Base-by-base conservation (phyloP, 2,329 filamentous ascomycete species). In the Alternaria sp. region DNA sequence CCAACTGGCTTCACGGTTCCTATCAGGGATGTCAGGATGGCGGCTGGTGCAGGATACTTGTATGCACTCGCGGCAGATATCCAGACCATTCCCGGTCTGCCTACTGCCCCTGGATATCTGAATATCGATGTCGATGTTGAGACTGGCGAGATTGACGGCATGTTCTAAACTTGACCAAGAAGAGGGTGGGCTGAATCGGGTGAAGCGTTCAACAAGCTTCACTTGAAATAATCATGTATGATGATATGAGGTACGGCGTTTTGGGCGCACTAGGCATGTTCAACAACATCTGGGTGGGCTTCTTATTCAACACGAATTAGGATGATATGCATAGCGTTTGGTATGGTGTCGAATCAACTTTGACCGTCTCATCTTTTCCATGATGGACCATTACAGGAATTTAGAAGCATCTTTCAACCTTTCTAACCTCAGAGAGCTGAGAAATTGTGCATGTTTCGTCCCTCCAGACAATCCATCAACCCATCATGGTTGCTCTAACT, bases 31-130 rank as follows among this genome's bases (percentile, higher is more conserved):
- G 94, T 99, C 40, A 86, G 94, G 64, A 89, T 99, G 85, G 95
- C 95, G 28, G 94, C 94, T 61, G 95, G 95, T 75, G 95, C 93
- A 64, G 95, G 95, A 65, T 68, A 74, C 64, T 68, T 91, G 55
- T 97, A 97, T 72, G 95, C 95, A 7, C 86, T 98, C 63, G 95
- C 95, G 55, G 95, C 95, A 14, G 95, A 99, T 76, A 98, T 99
- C 68, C 95, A 98, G 84, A 99, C 95, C 2, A 99, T 99, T 66
- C 95, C 95, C 14, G 95, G 95, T 63, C 84, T 99, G 66, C 94
- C 94, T 10, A 98, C 95, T 9, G 94, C 94, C 20, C 95, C 94
- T 9, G 95, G 95, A 11, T 98, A 98, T 77, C 84, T 98, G 64
- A 97, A 97, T 73, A 94, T 97, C 46, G 94, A 97, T 69, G 85